Base-by-base conservation (phyloP, 345 rosid genomes). In the Boechera divaricarpa region DNA sequence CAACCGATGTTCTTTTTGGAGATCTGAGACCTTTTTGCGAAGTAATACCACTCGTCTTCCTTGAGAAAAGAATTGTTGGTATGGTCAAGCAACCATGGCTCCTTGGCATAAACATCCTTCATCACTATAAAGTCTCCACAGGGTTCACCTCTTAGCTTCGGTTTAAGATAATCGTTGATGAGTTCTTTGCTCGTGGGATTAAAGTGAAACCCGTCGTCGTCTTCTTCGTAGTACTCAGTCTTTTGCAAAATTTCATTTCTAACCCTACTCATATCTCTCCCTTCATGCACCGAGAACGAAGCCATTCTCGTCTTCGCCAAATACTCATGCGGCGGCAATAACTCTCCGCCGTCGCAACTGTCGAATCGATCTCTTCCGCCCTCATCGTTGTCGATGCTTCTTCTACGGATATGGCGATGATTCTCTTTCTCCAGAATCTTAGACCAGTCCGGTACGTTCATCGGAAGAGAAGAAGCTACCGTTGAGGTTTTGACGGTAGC, bases 261-360 rank as follows among this genome's bases (percentile, higher is more conserved):
- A 4, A 79, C 82, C 72, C 79, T 65, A 60, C 84, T 66, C 51
- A 72, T 68, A 67, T 79, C 75, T 74, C 72, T 63, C 10, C 76
- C 82, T 67, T 79, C 82, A 36, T 79, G 82, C 70, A 79, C 82
- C 1, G 82, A 79, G 42, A 72, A 79, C 58, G 82, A 79, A 18
- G 79, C 82, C 57, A 67, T 74, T 61, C 74, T 73, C 41, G 77
- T 72, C 82, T 44, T 66, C 74, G 78, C 78, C 59, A 79, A 54
- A 79, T 57, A 79, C 74, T 79, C 82, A 41, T 79, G 78, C 62
- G 78, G 82, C 31, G 78, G 82, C 18, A 72, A 16, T 13, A 41
- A 10, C 44, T 55, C 2, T 8, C 56, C 82, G 5, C 68, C 73
- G 24, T 16, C 80, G 24, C 24, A 21, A 21, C 10, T 51, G 48